Conservation (phyloP, 352 stramenopile species). For the Phytophthora foliorum region DNA sequence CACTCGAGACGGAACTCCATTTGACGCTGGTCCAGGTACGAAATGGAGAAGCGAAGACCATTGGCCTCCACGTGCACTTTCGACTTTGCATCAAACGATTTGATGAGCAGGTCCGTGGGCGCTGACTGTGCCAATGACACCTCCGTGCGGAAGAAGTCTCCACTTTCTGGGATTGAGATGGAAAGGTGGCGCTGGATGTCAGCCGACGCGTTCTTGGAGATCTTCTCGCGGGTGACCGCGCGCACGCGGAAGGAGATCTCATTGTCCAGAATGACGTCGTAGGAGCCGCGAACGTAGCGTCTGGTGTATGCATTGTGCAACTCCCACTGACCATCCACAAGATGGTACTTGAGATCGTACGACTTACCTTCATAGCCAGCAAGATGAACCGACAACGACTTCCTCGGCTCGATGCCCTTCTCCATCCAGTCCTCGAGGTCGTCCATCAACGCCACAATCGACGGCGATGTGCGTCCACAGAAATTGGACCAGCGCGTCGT, state of each 20-base stretch:
- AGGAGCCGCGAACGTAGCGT: constrained; percentile 32
- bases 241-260: constrained; percentile 45
- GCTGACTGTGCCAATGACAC: constrained; percentile 25
- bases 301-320: constrained; percentile 19
- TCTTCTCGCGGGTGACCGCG: constrained; percentile 30
- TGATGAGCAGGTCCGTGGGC: constrained; percentile 31
- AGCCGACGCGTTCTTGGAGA: constrained; percentile 4
- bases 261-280: constrained; percentile 46
- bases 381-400: constrained; percentile 40
- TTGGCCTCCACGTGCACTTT: constrained; percentile 32
- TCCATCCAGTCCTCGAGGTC: constrained; percentile 40
- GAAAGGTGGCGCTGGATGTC: constrained; percentile 36
- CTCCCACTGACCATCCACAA: constrained; percentile 47
- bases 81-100: constrained; percentile 29
- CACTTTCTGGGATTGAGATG: constrained; percentile 24
- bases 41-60: constrained; percentile 35
- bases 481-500: constrained; percentile 49
- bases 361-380: constrained; percentile 6
- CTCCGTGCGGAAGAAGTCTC: constrained; percentile 37
- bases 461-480: constrained; percentile 28
- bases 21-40: constrained; percentile 34
- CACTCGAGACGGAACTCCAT: constrained; percentile 51
- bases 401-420: constrained; percentile 12
- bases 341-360: constrained; percentile 53
- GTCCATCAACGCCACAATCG: constrained; percentile 35